Evolutionary conservation across 192 early-diverging fungal species (phyloP).

Genomic region (Backusella mclennaniae): DNA sequence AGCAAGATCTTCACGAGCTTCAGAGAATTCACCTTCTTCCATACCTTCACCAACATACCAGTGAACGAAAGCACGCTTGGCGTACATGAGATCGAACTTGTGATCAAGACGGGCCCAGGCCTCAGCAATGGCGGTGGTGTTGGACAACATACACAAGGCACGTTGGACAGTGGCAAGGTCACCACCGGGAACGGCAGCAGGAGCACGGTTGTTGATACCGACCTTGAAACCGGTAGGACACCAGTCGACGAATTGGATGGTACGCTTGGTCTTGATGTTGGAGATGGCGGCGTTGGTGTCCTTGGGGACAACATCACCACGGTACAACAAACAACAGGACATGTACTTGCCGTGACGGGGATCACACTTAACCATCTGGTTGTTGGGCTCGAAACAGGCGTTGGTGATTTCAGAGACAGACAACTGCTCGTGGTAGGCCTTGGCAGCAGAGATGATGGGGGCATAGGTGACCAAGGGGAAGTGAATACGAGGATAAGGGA

Average conservation of each 20-base stretch:
- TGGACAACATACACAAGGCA: conserved; percentile 97
- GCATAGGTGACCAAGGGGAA: conserved; percentile 99
- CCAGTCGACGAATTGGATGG: conserved; percentile 99
- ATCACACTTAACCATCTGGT: conserved; percentile 99
- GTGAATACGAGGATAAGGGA: conserved; percentile 98
- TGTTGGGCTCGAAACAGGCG: conserved; percentile 95
- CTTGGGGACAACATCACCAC: conserved; percentile 98
- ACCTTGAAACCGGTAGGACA: conserved; percentile 99
- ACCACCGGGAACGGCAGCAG: conserved; percentile 87
- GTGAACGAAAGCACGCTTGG: conserved; percentile 99
- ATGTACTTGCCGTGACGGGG: conserved; percentile 98
- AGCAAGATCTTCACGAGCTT: conserved; percentile 99
- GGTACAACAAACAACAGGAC: conserved; percentile 98
- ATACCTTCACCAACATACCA: conserved; percentile 99
- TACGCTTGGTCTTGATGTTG: conserved; percentile 92
- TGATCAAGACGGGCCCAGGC: conserved; percentile 99
- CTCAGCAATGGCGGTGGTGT: conserved; percentile 99
- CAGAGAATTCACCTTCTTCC: conserved; percentile 99
- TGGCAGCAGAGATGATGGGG: conserved; percentile 90
- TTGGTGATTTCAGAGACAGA: conserved; percentile 95
- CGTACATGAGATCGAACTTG: conserved; percentile 99
- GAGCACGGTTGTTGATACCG: conserved; percentile 95
- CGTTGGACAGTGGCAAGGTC: conserved; percentile 96
- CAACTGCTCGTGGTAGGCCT: conserved; percentile 96
- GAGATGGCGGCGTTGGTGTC: conserved; percentile 92